phyloP scores from a whole-genome alignment of 257 asterid species.

The Eucommia ulmoides region DNA sequence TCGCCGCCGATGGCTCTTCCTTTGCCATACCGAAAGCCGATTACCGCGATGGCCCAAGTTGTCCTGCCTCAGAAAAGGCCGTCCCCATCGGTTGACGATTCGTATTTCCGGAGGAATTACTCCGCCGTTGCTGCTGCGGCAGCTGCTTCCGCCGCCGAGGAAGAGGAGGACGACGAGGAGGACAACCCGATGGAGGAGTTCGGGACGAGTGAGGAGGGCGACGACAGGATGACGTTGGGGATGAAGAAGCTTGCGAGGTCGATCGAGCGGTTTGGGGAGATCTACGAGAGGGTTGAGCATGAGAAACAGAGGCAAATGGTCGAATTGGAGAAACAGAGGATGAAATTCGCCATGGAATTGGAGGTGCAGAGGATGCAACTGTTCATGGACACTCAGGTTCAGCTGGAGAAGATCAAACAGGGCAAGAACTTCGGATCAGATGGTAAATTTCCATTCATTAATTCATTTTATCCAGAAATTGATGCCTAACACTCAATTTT shows the following conservation, averaged over 20 bases:
- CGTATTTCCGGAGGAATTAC: not conserved
- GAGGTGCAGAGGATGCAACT: constrained; percentile 3
- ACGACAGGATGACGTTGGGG: constrained; percentile 1
- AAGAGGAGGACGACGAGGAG: not conserved
- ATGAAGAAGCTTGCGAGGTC: not conserved
- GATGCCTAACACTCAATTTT: no score
- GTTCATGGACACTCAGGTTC: constrained; percentile 1
- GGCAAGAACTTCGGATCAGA: not conserved
- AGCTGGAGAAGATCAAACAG: not conserved
- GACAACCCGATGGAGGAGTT: not conserved
- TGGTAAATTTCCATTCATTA: no score
- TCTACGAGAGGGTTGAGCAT: not conserved
- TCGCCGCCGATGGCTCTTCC: not conserved
- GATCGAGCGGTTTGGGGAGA: constrained; percentile 1
- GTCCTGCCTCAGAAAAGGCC: not conserved
- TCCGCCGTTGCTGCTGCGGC: constrained; percentile 3
- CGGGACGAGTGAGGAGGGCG: not conserved
- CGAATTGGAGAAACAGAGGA: constrained; percentile 3
- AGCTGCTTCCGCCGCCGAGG: not conserved
- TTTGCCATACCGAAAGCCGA: not conserved
- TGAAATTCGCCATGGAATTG: not conserved
- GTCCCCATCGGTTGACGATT: not conserved
- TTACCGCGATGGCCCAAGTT: not conserved
- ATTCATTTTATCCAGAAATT: no score
- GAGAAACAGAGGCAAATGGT: not conserved